These are phyloP conservation scores for Aspergillus sp. DNA, from an alignment of 2,329 filamentous ascomycete species.

Conservation along the genomic window DNA sequence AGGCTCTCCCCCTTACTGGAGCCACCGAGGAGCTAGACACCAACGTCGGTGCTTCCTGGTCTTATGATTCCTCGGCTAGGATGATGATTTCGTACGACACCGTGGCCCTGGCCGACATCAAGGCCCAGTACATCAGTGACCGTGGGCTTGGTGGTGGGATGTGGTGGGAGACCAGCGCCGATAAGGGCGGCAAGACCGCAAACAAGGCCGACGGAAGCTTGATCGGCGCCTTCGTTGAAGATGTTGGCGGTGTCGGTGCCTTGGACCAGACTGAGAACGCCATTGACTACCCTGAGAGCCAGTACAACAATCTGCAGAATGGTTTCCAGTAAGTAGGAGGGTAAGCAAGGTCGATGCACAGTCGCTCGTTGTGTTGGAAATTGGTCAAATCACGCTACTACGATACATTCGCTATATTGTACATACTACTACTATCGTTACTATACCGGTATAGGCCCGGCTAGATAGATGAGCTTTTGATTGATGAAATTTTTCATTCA, in stretches of 20 bases:
- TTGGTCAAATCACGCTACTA: background rate
- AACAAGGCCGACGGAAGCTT: slow-evolving; percentile 56
- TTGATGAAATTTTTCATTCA: slow-evolving; percentile 11
- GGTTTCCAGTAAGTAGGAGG: slow-evolving; percentile 24
- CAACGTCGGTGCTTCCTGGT: slow-evolving; percentile 70
- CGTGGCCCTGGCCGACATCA: slow-evolving; percentile 61
- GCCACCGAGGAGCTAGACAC: slow-evolving; percentile 64
- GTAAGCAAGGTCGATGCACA: background rate
- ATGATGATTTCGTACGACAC: slow-evolving; percentile 74
- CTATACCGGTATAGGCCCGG: slow-evolving; percentile 1
- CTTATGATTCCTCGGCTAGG: slow-evolving; percentile 63
- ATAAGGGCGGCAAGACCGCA: slow-evolving; percentile 57
- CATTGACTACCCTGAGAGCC: slow-evolving; percentile 40
- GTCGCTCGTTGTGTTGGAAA: background rate
- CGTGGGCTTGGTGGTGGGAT: slow-evolving; percentile 78
- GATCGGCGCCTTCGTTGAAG: slow-evolving; percentile 56
- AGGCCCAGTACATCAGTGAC: slow-evolving; percentile 69
- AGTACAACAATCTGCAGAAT: slow-evolving; percentile 40
- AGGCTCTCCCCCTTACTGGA: slow-evolving; percentile 71
- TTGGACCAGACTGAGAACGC: slow-evolving; percentile 39
- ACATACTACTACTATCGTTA: slow-evolving; percentile 11
- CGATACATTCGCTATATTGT: slow-evolving; percentile 1
- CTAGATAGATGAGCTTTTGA: slow-evolving; percentile 12
- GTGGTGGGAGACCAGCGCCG: slow-evolving; percentile 92
- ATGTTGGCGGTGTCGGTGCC: slow-evolving; percentile 30